Base-by-base conservation (phyloP, 2,329 filamentous ascomycete species). In the Penicillium sp. region DNA sequence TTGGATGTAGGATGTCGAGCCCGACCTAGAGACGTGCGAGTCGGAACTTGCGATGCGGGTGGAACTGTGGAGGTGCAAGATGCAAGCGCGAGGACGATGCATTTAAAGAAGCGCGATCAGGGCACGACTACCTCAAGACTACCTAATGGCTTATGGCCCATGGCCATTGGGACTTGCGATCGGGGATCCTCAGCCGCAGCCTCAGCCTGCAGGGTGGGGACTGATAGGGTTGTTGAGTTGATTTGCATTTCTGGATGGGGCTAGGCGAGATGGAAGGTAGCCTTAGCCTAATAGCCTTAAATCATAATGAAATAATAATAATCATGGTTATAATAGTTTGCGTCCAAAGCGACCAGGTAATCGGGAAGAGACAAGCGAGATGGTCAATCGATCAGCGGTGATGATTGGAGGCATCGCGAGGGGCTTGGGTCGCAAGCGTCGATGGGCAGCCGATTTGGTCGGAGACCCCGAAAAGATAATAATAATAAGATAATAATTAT, bases 1-100 rank as follows among this genome's bases (percentile, higher is more conserved):
- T 58, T 25, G 5, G 25, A 25, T 25, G 25, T 25, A 25, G 25
- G 25, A 25, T 25, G 28, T 31, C 28, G 28, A 31, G 28, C 25
- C 25, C 25, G 20, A 20, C 20, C 20, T 25, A 10, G 28, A 31
- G 28, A 8, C 28, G 28, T 35, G 4, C 25, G 39, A 51, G 1
- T 47, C 25, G 47, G 35, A 34, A 43, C 7, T 14, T 17, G 51
- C 12, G 35, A 52, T 51, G 56, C 59, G 55, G 55, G 25, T 58
- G 57, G 59, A 62, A 51, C 58, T 51, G 61, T 59, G 64, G 64
- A 55, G 61, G 63, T 62, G 61, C 60, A 66, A 47, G 25, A 47
- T 28, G 43, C 15, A 47, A 50, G 57, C 43, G 57, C 53, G 48
- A 12, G 17, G 43, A 1, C 22, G 48, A 38, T 54, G 58, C 57